Base-by-base conservation (phyloP, 1,139 yeast species). In the Pichia sp. region DNA sequence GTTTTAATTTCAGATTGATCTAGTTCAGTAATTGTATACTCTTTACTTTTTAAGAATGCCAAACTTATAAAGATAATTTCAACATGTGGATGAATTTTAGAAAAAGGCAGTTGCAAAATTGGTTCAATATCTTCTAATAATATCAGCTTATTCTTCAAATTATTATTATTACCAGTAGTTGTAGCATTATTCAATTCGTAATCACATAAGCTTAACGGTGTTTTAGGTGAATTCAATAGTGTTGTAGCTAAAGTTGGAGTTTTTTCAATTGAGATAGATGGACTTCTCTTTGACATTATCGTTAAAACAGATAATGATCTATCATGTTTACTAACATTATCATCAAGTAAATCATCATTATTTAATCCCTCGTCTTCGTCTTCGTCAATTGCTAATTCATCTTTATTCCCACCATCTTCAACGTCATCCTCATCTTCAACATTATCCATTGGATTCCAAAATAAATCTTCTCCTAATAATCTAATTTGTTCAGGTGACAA, bases 1-100 rank as follows among this genome's bases (percentile, higher is more conserved):
- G 90, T 96, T 47, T 91, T 75, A 42, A 89, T 87, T 70, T 91
- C 98, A 59, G 88, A 84, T 65, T 87, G 96, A 64, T 91, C 98
- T 58, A 89, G 80, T 64, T 91, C 97, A 57, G 88, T 76, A 54
- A 91, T 74, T 42, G 85, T 81, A 60, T 81, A 81, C 62, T 87
- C 91, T 66, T 87, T 85, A 47, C 93, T 82, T 67, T 88, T 89
- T 57, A 91, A 73, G 49, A 90, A 77, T 1, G 96, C 90, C 50
- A 90, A 72, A 49, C 89, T 82, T 10, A 87, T 80, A 65, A 89
- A 91, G 2, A 87, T 70, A 46, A 90, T 76, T 69, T 87, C 93
- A 41, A 84, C 75, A 64, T 87, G 95, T 1, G 95, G 89, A 63
- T 87, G 91, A 42, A 87, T 71, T 49, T 75, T 73, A 5, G 91